phyloP scores from a whole-genome alignment of 345 rosid genomes.

The Camelina sativa region DNA sequence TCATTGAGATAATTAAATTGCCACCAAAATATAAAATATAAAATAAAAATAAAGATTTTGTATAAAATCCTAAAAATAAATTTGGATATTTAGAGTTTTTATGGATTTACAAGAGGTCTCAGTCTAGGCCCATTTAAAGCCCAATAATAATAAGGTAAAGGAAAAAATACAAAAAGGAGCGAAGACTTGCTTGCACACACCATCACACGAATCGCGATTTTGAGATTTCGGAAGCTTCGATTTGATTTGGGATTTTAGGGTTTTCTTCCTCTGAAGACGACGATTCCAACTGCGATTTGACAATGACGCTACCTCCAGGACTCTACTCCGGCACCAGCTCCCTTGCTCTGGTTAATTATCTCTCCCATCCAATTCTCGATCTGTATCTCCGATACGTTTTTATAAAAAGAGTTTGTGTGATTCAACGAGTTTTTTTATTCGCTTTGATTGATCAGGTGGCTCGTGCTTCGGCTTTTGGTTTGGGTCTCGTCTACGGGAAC shows the following conservation, averaged over 20 bases:
- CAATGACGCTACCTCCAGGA: slow-evolving; percentile 80
- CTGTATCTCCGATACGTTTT: slow-evolving; percentile 16
- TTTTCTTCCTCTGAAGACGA: slow-evolving; percentile 11
- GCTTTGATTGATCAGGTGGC: slow-evolving; percentile 62
- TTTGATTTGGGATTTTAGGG: slow-evolving; percentile 38
- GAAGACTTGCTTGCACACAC: neutral
- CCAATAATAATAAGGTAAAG: neutral
- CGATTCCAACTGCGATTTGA: slow-evolving; percentile 16
- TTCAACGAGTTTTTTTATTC: neutral
- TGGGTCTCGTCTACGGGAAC: slow-evolving; percentile 79
- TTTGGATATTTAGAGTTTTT: neutral
- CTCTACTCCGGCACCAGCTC: slow-evolving; percentile 91
- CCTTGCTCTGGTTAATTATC: slow-evolving; percentile 64
- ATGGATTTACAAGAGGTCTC: neutral
- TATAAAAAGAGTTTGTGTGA: neutral
- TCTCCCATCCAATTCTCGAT: slow-evolving; percentile 6
- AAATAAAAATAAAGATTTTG: too few species aligned
- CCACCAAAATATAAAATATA: too few species aligned
- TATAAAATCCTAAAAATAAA: neutral
- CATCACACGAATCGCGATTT: slow-evolving; percentile 9
- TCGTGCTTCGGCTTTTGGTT: slow-evolving; percentile 79
- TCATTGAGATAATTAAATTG: neutral
- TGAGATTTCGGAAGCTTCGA: slow-evolving; percentile 32
- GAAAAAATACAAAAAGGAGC: neutral
- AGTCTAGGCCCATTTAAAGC: slow-evolving; percentile 24